These are phyloP conservation scores for Xylariomycetidae sp. DNA, from an alignment of 2,329 filamentous ascomycete genomes.

Conservation along the genomic window DNA sequence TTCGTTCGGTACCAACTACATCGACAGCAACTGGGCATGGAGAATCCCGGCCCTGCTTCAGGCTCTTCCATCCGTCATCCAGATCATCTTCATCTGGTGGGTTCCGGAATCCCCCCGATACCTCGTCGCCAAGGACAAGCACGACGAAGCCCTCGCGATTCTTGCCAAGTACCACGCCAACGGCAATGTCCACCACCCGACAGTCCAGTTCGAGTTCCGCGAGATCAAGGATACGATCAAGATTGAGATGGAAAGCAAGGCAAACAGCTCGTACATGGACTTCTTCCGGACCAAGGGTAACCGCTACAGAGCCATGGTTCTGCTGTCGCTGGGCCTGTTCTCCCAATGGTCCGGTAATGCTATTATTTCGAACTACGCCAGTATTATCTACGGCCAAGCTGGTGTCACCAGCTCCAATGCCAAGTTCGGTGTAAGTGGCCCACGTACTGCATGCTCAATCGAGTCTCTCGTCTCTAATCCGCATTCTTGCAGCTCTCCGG, in stretches of 20 bases:
- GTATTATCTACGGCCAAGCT: conserved; percentile 45
- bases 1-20: conserved; percentile 41
- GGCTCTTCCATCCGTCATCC: conserved; percentile 38
- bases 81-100: conserved; percentile 44
- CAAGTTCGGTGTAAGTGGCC: conserved; percentile 38
- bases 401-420: conserved; percentile 40
- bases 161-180: conserved; percentile 53
- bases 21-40: conserved; percentile 45
- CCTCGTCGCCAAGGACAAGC: conserved; percentile 44
- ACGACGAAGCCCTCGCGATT: conserved; percentile 48
- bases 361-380: conserved; percentile 53
- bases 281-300: conserved; percentile 52
- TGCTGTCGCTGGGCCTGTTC: conserved; percentile 51
- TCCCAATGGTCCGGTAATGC: conserved; percentile 57
- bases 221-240: conserved; percentile 55
- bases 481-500: conserved; percentile 30
- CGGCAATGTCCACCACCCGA: conserved; percentile 42
- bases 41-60: conserved; percentile 42
- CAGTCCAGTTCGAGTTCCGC: conserved; percentile 52
- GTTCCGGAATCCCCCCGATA: conserved; percentile 32
- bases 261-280: conserved; percentile 44
- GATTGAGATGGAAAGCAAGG: conserved; percentile 42
- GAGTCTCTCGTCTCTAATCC: neutral
- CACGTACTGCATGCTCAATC: too few species aligned
- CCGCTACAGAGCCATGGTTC: conserved; percentile 46